Evolutionary conservation across 495 filamentous ascomycete genomes (phyloP).

Genomic region (Jackrogersella minutella): DNA sequence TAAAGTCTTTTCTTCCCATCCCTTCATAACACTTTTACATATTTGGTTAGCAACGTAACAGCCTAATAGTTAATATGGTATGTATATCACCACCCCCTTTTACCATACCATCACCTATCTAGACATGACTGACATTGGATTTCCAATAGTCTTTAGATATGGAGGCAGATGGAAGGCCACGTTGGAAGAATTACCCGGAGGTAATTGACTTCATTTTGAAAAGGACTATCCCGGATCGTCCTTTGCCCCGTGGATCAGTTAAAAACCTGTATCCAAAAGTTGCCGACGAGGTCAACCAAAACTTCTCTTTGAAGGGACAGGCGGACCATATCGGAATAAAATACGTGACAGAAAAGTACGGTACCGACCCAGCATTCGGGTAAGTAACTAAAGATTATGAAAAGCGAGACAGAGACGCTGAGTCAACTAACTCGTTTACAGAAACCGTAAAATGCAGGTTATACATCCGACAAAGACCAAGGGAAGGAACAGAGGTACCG

Average conservation of each 20-base stretch:
- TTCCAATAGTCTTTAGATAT: not conserved
- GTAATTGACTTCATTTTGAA: constrained; percentile 19
- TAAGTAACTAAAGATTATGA: constrained; percentile 5
- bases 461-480: not conserved
- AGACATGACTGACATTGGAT: not conserved
- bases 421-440: constrained; percentile 12
- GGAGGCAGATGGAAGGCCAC: not conserved
- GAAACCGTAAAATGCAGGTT: not conserved
- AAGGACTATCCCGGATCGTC: not conserved
- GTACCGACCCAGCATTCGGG: constrained; percentile 11
- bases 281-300: not conserved
- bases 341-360: constrained; percentile 25
- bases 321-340: not conserved
- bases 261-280: not conserved
- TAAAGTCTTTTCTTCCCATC: not conserved
- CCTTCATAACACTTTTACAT: not conserved
- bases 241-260: constrained; percentile 3
- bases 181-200: constrained; percentile 13
- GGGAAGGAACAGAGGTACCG: not conserved
- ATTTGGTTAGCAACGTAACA: not conserved
- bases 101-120: not conserved
- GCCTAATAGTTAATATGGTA: not conserved
- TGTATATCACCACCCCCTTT: not conserved
- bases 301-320: not conserved
- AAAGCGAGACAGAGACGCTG: not conserved